Evolutionary conservation across 1,284 basidiomycete species (phyloP).

Genomic region (Meripilus lineatus): DNA sequence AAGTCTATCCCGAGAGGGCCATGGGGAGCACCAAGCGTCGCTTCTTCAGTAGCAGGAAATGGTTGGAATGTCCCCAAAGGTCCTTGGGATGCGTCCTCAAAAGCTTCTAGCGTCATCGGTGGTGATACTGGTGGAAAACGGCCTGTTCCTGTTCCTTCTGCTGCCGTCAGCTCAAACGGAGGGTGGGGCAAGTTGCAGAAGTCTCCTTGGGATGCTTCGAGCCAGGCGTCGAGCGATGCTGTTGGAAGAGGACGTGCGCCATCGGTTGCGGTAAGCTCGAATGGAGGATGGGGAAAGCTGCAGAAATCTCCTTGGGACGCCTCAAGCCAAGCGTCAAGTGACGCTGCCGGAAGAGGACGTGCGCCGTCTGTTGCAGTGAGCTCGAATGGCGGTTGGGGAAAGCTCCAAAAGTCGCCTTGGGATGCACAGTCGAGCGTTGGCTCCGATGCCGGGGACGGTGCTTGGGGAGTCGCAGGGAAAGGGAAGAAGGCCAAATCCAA

Average conservation of each 20-base stretch:
- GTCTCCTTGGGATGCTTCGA: constrained; percentile 3
- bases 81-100: not conserved
- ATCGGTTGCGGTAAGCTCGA: not conserved
- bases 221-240: not conserved
- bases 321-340: too few relatives aligned
- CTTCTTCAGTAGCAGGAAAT: not conserved
- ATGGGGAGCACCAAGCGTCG: not conserved
- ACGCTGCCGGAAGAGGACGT: too few relatives aligned
- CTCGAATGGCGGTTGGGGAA: constrained; percentile 1
- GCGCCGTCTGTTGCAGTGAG: not conserved
- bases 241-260: not conserved
- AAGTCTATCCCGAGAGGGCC: not conserved
- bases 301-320: constrained; percentile 2
- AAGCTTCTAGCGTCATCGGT: not conserved
- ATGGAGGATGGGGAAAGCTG: not conserved
- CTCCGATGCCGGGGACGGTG: not conserved
- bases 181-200: constrained; percentile 8
- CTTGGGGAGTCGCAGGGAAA: too few relatives aligned
- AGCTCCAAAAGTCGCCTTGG: not conserved
- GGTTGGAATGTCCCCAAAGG: too few relatives aligned
- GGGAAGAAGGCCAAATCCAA: too few relatives aligned
- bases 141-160: not conserved
- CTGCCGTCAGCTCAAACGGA: not conserved
- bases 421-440: not conserved
- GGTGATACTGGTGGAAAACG: not conserved